Base-by-base conservation (phyloP, 192 early-diverging fungal genomes). In the Coemansia biformis region DNA sequence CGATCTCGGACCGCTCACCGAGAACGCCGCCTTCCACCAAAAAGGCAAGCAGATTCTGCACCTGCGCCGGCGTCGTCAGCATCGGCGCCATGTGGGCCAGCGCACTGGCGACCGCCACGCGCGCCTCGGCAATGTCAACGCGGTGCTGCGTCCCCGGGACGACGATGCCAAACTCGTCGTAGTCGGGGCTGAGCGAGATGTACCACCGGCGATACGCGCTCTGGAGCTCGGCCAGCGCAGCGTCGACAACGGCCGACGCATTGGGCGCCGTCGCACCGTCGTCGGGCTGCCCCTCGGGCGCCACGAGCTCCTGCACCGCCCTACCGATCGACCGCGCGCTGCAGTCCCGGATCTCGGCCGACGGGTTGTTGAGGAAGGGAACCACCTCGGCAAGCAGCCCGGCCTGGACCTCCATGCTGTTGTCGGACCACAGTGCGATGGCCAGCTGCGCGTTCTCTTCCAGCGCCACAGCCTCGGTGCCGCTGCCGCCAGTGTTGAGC, bases 121-220 rank as follows among this genome's bases (percentile, higher is more conserved):
- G 90, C n/a, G 88, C 76, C 30, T 80, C 78, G 57, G 84, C 85
- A 26, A 83, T 81, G 63, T 98, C 93, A 21, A 68, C 47, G 38
- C 86, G 86, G 70, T 90, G 79, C 46, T 95, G 61, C 1, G 91
- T 87, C 43, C 83, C 86, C 1, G 86, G 84, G 24, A 89, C 90
- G 1, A 94, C 76, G 48, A 99, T 85, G 33, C 92, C 94, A 51
- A 78, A 94, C 39, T 85, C 83, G 57, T 99, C 92, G 46, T 87
- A 92, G 53, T 93, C 86, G 8, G 93, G 93, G 19, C 80, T 81
- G 15, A 92, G 79, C 11, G 88, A 74, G 31, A 78, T 63, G 32
- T 83, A 76, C 81, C 81, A 63, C 23, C 23, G 12, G 19, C 36
- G 26, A 38, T 73, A 76, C 36, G 60, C 59, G 9, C 32, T 37